phyloP scores from a whole-genome alignment of 2,329 filamentous ascomycete genomes.

The Chaetomium strumarium region DNA sequence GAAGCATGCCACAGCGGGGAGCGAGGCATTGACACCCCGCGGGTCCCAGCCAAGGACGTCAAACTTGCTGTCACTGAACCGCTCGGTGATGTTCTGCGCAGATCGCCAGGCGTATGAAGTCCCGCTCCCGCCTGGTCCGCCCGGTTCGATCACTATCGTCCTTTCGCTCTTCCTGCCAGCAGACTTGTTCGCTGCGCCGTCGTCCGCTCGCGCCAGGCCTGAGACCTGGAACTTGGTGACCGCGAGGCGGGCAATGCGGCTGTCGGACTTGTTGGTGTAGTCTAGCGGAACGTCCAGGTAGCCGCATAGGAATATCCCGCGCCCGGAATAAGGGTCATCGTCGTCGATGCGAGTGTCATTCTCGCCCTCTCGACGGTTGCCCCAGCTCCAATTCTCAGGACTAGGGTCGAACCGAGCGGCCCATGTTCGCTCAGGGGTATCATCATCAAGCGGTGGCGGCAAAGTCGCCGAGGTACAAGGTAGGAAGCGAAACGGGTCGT shows the following conservation, averaged over 20 bases:
- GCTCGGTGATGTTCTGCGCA: slow-evolving; percentile 34
- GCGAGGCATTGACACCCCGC: slow-evolving; percentile 45
- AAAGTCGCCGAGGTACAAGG: slow-evolving; percentile 40
- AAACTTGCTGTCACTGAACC: slow-evolving; percentile 38
- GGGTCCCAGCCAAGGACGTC: slow-evolving; percentile 51
- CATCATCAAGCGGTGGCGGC: slow-evolving; percentile 38
- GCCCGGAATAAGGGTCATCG: slow-evolving; percentile 24
- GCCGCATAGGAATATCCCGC: slow-evolving; percentile 43
- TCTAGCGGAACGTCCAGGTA: slow-evolving; percentile 45
- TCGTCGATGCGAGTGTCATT: not conserved
- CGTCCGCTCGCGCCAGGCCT: slow-evolving; percentile 31
- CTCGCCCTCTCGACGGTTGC: slow-evolving; percentile 20
- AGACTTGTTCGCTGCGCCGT: not conserved
- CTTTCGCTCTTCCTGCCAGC: slow-evolving; percentile 36
- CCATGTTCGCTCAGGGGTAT: slow-evolving; percentile 35
- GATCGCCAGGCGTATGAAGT: slow-evolving; percentile 36
- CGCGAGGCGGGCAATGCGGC: slow-evolving; percentile 41
- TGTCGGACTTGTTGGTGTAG: slow-evolving; percentile 40
- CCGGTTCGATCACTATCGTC: slow-evolving; percentile 46
- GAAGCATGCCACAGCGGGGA: slow-evolving; percentile 42
- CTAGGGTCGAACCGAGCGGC: slow-evolving; percentile 37
- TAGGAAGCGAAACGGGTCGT: slow-evolving; percentile 43
- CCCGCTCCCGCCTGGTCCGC: slow-evolving; percentile 46
- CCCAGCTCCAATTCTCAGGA: slow-evolving; percentile 44
- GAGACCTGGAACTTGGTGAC: slow-evolving; percentile 45